These are phyloP conservation scores for Lichtheimia hyalospora DNA, from an alignment of 371 early-diverging fungal genomes.

Conservation along the genomic window DNA sequence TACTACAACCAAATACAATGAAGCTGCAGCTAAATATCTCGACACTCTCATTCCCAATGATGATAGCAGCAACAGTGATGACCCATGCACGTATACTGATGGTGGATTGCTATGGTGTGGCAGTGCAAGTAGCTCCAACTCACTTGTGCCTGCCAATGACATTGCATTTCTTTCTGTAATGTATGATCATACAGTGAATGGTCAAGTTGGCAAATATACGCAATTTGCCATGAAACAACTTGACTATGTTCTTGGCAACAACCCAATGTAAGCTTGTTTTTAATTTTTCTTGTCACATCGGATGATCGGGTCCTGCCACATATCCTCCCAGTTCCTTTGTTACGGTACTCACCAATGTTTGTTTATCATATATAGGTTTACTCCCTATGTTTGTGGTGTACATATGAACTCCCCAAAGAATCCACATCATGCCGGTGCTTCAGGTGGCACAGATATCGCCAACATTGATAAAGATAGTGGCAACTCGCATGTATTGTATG, in stretches of 20 bases:
- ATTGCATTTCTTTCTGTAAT: slow-evolving; percentile 20
- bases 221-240: slow-evolving; percentile 44
- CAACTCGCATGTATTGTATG: slow-evolving; percentile 39
- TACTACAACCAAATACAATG: slow-evolving; percentile 16
- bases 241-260: slow-evolving; percentile 50
- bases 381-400: slow-evolving; percentile 57
- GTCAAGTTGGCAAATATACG: slow-evolving; percentile 25
- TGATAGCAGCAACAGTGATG: slow-evolving; percentile 3
- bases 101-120: slow-evolving; percentile 46
- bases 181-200: slow-evolving; percentile 9
- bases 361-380: slow-evolving; percentile 18
- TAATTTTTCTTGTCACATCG: neutral
- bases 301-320: too few species aligned
- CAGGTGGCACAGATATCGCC: slow-evolving; percentile 47
- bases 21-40: slow-evolving; percentile 19
- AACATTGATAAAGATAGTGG: slow-evolving; percentile 16
- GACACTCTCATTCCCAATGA: slow-evolving; percentile 20
- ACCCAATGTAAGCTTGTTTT: slow-evolving; percentile 30
- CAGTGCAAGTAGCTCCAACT: slow-evolving; percentile 38
- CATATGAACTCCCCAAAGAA: slow-evolving; percentile 55
- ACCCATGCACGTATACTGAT: slow-evolving; percentile 37
- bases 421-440: slow-evolving; percentile 59
- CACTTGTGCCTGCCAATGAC: slow-evolving; percentile 31
- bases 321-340: too few species aligned
- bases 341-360: too few species aligned